These are phyloP conservation scores for Escovopsis sp. DNA, from an alignment of 2,329 filamentous ascomycete species.

Conservation along the genomic window DNA sequence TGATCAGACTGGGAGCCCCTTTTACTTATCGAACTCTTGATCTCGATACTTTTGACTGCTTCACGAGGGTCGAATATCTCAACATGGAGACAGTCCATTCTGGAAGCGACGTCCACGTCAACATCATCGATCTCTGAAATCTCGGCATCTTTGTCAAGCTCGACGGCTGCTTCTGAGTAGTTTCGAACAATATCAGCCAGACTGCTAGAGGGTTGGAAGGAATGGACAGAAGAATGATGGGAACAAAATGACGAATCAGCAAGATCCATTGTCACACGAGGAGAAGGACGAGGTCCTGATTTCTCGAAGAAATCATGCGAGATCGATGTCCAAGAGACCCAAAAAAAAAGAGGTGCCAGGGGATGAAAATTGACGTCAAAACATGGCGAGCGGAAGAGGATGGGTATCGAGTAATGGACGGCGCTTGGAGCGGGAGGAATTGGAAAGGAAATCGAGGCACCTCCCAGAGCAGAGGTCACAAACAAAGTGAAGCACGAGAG, in stretches of 20 bases:
- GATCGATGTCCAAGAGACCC: slow-evolving; percentile 28
- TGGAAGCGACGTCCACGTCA: slow-evolving; percentile 13
- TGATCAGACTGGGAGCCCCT: background rate
- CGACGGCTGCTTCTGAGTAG: slow-evolving; percentile 12
- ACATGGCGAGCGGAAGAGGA: slow-evolving; percentile 20
- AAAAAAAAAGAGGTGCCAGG: slow-evolving; percentile 16
- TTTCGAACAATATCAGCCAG: slow-evolving; percentile 4
- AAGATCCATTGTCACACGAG: slow-evolving; percentile 20
- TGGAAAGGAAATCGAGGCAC: too few species aligned
- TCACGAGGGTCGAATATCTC: slow-evolving; percentile 20
- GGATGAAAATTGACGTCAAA: slow-evolving; percentile 14
- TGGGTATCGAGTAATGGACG: slow-evolving; percentile 9
- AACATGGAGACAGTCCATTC: slow-evolving; percentile 11
- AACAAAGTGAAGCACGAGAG: too few species aligned
- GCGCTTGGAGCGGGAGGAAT: background rate
- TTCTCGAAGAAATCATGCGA: slow-evolving; percentile 19
- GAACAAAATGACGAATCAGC: slow-evolving; percentile 12
- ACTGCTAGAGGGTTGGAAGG: slow-evolving; percentile 3
- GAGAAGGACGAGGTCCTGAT: slow-evolving; percentile 12
- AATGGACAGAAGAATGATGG: slow-evolving; percentile 1
- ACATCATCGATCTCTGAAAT: slow-evolving; percentile 16
- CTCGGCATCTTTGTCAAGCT: slow-evolving; percentile 17
- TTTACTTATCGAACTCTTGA: slow-evolving; percentile 3
- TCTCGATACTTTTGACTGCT: slow-evolving; percentile 24
- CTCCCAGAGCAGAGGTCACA: too few species aligned